phyloP scores from a whole-genome alignment of 169 alveolate genomes.

The Amoebophrya sp. region DNA sequence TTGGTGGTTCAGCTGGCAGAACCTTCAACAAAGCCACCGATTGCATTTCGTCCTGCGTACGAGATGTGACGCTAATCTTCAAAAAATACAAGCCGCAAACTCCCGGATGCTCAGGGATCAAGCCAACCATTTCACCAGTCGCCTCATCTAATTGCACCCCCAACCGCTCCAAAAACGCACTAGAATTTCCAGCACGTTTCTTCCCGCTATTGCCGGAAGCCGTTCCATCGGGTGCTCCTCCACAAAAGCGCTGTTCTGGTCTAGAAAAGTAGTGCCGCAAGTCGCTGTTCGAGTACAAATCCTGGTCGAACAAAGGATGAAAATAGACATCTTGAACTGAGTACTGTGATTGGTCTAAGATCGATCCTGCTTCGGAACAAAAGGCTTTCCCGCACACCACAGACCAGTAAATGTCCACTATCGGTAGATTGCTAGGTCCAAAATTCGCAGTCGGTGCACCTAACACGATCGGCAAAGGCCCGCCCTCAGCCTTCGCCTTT shows the following conservation, averaged over 20 bases:
- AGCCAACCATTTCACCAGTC: neutral
- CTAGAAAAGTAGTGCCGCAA: neutral
- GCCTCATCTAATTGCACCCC: neutral
- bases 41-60: constrained; percentile 13
- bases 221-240: too few species aligned
- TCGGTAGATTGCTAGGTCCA: neutral
- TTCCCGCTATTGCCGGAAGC: neutral
- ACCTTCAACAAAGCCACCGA: neutral
- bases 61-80: neutral
- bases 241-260: neutral
- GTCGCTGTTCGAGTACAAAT: neutral
- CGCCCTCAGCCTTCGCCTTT: neutral
- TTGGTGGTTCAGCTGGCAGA: neutral
- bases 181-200: neutral
- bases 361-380: neutral
- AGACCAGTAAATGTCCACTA: constrained; percentile 15
- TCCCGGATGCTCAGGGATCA: neutral
- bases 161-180: neutral
- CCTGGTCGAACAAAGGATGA: neutral
- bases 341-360: neutral
- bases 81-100: neutral
- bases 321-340: neutral
- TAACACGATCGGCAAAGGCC: neutral
- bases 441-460: neutral
- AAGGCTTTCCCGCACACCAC: neutral